Percentiles rank a stretch among this genome's conserved stretches.
phyloP scores from a whole-genome alignment of 306 rosid genomes.

The Dryas drummondii region DNA sequence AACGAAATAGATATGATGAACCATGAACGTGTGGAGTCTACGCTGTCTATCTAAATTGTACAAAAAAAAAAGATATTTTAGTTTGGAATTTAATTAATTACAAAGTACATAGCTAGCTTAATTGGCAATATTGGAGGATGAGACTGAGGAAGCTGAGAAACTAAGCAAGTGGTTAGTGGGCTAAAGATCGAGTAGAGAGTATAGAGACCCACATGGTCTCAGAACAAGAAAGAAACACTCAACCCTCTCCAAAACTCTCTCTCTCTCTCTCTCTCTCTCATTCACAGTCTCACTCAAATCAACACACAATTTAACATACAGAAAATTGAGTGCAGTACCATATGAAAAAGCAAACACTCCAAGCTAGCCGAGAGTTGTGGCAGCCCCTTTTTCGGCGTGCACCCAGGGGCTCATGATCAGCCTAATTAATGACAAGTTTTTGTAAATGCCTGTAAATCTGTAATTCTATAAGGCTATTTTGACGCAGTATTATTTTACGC shows the following conservation, averaged over 20 bases:
- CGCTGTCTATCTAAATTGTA: too few relatives aligned
- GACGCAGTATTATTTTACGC: too few relatives aligned
- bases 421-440: too few relatives aligned
- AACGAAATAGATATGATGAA: too few relatives aligned
- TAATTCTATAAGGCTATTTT: too few relatives aligned
- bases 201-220: slow-evolving; percentile 7
- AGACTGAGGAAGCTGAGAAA: not conserved
- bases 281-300: not conserved
- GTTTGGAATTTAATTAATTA: too few relatives aligned
- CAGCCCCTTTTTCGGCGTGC: slow-evolving; percentile 51
- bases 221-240: slow-evolving; percentile 23
- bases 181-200: not conserved
- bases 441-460: too few relatives aligned
- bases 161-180: not conserved
- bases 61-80: too few relatives aligned
- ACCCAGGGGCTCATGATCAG: slow-evolving; percentile 18
- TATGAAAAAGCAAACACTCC: slow-evolving; percentile 17
- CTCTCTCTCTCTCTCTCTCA: not conserved
- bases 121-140: too few relatives aligned
- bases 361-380: slow-evolving; percentile 20
- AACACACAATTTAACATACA: not conserved
- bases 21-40: too few relatives aligned
- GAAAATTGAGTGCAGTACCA: not conserved
- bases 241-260: not conserved
- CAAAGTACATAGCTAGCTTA: too few relatives aligned